These are phyloP conservation scores for Ustilago vetiveriae DNA, from an alignment of 1,284 basidiomycete species.

Conservation along the genomic window DNA sequence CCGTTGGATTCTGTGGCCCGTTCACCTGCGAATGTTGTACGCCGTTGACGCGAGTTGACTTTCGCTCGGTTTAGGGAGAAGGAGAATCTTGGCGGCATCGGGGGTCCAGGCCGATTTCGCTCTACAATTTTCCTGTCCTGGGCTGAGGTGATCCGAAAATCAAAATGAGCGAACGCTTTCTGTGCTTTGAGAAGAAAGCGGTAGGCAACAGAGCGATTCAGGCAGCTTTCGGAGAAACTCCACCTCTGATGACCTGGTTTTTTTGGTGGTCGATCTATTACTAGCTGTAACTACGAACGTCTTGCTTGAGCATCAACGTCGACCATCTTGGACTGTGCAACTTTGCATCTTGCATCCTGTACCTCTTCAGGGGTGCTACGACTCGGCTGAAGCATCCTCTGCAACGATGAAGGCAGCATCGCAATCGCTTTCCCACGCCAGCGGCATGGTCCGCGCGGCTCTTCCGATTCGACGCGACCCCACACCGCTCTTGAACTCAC, in stretches of 20 bases:
- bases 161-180: conserved; percentile 1
- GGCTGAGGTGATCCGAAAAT: conserved; percentile 42
- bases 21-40: conserved; percentile 13
- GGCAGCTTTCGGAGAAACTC: conserved; percentile 5
- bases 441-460: conserved; percentile 14
- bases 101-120: conserved; percentile 1
- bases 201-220: background rate
- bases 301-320: background rate
- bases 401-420: conserved; percentile 22
- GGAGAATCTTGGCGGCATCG: conserved; percentile 31
- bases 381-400: no score
- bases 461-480: conserved; percentile 6
- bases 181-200: conserved; percentile 15
- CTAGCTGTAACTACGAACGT: background rate
- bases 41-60: no score
- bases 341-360: background rate
- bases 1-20: conserved; percentile 17
- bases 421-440: conserved; percentile 11
- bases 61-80: no score
- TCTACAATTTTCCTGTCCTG: background rate
- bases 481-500: conserved; percentile 6
- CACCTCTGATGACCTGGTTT: conserved; percentile 13
- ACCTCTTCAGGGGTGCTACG: no score
- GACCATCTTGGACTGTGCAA: background rate
- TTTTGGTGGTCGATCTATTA: background rate